A percentile compares a stretch with the other conserved stretches of the same genome.
Conservation (phyloP, 345 rosid species). For the Clarkia xantiana region DNA sequence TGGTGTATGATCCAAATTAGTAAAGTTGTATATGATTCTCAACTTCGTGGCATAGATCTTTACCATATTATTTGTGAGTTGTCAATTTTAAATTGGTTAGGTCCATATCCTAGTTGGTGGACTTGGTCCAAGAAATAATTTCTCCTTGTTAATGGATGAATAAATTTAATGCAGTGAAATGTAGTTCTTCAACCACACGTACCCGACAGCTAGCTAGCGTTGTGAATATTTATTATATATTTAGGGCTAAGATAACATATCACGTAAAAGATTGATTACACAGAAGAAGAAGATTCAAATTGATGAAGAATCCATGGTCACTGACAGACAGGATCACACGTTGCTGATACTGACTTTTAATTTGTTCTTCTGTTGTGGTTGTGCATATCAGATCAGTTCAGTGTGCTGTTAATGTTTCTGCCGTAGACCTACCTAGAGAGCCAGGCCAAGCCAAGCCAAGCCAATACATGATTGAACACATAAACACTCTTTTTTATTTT, state of each 20-base stretch:
- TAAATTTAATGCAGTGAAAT: conserved; percentile 2
- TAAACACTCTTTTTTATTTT: too few species aligned
- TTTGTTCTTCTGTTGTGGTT: not conserved
- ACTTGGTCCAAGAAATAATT: too few species aligned
- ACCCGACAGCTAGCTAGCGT: not conserved
- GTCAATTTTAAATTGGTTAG: too few species aligned
- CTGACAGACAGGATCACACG: not conserved
- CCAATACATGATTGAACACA: too few species aligned
- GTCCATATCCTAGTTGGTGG: too few species aligned
- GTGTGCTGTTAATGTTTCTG: not conserved
- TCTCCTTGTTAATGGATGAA: too few species aligned
- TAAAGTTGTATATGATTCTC: too few species aligned
- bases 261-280: too few species aligned
- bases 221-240: not conserved
- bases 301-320: not conserved
- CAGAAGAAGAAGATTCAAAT: not conserved
- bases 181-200: not conserved
- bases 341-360: conserved; percentile 1
- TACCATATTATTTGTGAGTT: too few species aligned
- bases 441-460: not conserved
- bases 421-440: not conserved
- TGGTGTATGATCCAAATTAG: too few species aligned
- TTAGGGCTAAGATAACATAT: not conserved
- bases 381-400: not conserved
- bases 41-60: too few species aligned